Conservation (phyloP, 2,329 filamentous ascomycete genomes). For the Stagonosporopsis rhizophila region DNA sequence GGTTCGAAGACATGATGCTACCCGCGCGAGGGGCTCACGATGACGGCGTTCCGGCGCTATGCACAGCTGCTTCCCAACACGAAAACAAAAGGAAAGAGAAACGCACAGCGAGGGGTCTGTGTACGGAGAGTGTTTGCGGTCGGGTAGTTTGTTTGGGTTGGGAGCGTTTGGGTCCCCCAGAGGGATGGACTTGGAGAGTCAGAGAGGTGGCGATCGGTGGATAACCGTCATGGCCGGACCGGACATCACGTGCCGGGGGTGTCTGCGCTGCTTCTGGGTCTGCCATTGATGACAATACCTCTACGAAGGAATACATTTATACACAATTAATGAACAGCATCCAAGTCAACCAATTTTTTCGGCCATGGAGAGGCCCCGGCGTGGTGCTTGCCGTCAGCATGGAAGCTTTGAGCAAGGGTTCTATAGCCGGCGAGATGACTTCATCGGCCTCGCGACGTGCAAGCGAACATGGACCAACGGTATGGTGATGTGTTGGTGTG, state of each 20-base stretch:
- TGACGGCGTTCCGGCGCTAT: conserved; percentile 22
- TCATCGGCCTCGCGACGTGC: conserved; percentile 2
- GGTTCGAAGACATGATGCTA: conserved; percentile 55
- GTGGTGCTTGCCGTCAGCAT: conserved; percentile 1
- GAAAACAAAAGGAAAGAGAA: conserved; percentile 9
- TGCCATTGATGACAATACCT: too few relatives aligned
- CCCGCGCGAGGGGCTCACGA: conserved; percentile 39
- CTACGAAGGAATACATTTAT: too few relatives aligned
- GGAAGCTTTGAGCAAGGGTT: conserved; percentile 18
- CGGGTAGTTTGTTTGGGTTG: conserved; percentile 13
- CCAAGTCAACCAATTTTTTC: too few relatives aligned
- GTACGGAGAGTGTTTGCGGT: neutral
- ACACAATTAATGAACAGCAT: neutral
- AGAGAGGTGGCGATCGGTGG: conserved; percentile 20
- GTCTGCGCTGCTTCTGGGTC: neutral
- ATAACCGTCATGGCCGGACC: neutral
- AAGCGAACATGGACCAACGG: neutral
- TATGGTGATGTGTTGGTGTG: neutral
- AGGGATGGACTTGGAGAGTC: conserved; percentile 43
- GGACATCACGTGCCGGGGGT: conserved; percentile 6
- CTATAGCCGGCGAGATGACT: conserved; percentile 15
- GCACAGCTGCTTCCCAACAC: neutral
- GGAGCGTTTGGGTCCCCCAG: conserved; percentile 37
- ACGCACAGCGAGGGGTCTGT: conserved; percentile 7
- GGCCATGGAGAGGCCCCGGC: neutral